Base-by-base conservation (phyloP, 2,329 filamentous ascomycete genomes). In the Microsporum ferrugineum region DNA sequence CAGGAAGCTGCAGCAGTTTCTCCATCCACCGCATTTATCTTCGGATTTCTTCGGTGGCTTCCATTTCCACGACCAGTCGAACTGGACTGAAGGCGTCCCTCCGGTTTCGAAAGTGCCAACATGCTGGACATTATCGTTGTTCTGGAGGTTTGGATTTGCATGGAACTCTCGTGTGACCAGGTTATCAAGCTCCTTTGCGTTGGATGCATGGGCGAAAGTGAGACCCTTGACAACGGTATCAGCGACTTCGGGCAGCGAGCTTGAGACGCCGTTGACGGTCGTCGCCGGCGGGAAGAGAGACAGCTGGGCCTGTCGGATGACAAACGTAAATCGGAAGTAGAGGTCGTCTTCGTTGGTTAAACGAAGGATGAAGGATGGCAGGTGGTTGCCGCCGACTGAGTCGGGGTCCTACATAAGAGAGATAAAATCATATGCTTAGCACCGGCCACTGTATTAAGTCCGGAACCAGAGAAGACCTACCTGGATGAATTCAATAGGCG, bases 11-110 rank as follows among this genome's bases (percentile, higher is more conserved):
- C 94, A 97, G 68, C 87, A 88, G 71, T 95, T 97, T 70, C 90
- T 88, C 92, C 94, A 99, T 51, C 94, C 94, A 61, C 91, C 90
- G 34, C 88, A 89, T 68, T 84, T 84, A 71, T 96, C 91, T 71
- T 96, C 91, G 14, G 78, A 76, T 12, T 78, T 70, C 78, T 90
- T 95, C 41, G 94, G 94, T 6, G 94, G 89, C 71, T 88, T 90
- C 91, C 92, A 99, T 78, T 88, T 94, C 94, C 94, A 99, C 5
- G 87, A 86, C 91, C 92, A 99, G 65, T 92, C 88, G 71, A 96
- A 96, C 38, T 90, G 86, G 34, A 95, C 87, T 1, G 89, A 92
- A 5, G 87, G 79, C 68, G 80, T 89, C n/a, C 92, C 91, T 36
- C 82, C 85, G 0, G 94, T 99, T 2, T 84, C 82, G 71, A 88